These are phyloP conservation scores for Saccharata proteae DNA, from an alignment of 2,329 filamentous ascomycete species.

Conservation along the genomic window DNA sequence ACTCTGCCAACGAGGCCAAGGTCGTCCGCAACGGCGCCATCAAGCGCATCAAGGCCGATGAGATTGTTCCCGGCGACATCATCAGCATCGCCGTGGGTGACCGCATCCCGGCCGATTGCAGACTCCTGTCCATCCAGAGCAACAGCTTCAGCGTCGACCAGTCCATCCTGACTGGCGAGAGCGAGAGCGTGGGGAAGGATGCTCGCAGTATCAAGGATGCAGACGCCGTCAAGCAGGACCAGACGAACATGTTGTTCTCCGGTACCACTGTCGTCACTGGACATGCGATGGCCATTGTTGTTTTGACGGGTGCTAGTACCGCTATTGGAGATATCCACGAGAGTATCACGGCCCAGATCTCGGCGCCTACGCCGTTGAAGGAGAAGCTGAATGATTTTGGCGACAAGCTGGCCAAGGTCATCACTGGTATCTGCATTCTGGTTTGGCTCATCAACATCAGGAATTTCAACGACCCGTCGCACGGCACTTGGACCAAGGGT, in stretches of 20 bases:
- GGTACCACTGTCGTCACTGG: conserved; percentile 95
- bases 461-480: conserved; percentile 89
- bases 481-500: conserved; percentile 89
- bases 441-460: conserved; percentile 98
- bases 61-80: conserved; percentile 89
- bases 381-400: conserved; percentile 99
- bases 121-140: conserved; percentile 80
- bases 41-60: conserved; percentile 83
- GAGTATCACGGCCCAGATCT: conserved; percentile 96
- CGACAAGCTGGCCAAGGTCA: conserved; percentile 91
- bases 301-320: conserved; percentile 76
- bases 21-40: conserved; percentile 76
- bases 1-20: conserved; percentile 95
- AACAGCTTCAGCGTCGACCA: conserved; percentile 97
- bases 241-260: conserved; percentile 95
- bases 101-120: conserved; percentile 88
- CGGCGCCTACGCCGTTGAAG: conserved; percentile 91
- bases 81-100: conserved; percentile 81
- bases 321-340: conserved; percentile 98
- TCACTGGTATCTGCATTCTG: conserved; percentile 88
- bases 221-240: conserved; percentile 91
- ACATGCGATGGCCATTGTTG: conserved; percentile 81
- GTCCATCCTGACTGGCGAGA: conserved; percentile 93
- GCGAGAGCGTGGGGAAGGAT: conserved; percentile 90
- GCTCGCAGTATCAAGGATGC: conserved; percentile 55